Conservation (phyloP, 2,329 filamentous ascomycete genomes). For the Penicillium glabrum region DNA sequence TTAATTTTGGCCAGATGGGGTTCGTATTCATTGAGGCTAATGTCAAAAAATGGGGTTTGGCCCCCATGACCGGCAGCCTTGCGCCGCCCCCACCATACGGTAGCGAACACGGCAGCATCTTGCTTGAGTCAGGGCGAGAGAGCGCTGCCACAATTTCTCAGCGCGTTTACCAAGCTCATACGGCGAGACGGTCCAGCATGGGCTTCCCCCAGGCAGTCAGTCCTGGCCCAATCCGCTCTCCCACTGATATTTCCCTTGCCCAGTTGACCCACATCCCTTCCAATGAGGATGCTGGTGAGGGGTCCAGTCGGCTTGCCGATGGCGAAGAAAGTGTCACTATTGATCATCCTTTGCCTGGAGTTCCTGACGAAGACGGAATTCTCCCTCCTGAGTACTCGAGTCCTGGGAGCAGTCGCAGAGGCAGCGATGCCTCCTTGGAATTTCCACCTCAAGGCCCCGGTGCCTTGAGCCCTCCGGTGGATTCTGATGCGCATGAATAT, state of each 20-base stretch:
- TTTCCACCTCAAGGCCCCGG: conserved; percentile 9
- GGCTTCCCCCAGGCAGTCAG: conserved; percentile 73
- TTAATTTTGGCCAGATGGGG: conserved; percentile 96
- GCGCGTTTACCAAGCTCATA: conserved; percentile 58
- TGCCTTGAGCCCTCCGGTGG: background rate
- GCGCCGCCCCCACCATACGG: conserved; percentile 96
- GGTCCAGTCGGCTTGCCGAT: conserved; percentile 56
- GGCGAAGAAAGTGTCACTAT: conserved; percentile 11
- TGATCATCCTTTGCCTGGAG: conserved; percentile 26
- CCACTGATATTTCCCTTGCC: conserved; percentile 92
- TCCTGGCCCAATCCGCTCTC: conserved; percentile 83
- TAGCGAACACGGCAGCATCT: conserved; percentile 92
- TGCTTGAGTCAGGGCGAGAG: conserved; percentile 79
- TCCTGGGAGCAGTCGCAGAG: conserved; percentile 54
- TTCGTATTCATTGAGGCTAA: conserved; percentile 99
- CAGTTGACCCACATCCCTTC: conserved; percentile 73
- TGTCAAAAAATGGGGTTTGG: conserved; percentile 98
- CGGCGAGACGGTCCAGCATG: conserved; percentile 76
- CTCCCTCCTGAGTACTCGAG: conserved; percentile 56
- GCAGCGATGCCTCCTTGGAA: conserved; percentile 53
- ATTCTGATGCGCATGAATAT: conserved; percentile 2
- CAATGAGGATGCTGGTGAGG: conserved; percentile 69
- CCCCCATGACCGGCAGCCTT: conserved; percentile 91
- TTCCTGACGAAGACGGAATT: conserved; percentile 28
- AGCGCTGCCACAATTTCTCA: conserved; percentile 44